These are phyloP conservation scores for Lepiota subincarnata DNA, from an alignment of 768 basidiomycete genomes.

Conservation along the genomic window DNA sequence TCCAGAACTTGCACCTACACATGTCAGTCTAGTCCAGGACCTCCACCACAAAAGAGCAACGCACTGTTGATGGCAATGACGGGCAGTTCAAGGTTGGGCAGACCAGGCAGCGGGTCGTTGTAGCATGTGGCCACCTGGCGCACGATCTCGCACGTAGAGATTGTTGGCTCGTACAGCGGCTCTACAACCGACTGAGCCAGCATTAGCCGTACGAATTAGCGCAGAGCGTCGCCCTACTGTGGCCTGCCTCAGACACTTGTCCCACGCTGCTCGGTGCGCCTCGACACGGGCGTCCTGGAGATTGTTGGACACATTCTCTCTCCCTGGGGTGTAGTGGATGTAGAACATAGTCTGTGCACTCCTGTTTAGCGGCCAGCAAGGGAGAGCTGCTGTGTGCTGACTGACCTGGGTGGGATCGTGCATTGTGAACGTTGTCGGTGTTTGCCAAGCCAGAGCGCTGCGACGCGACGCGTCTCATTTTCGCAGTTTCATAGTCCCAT, in stretches of 20 bases:
- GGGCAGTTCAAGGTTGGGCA: slow-evolving; percentile 61
- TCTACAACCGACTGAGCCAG: slow-evolving; percentile 39
- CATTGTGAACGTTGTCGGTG: background rate
- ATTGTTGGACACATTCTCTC: background rate
- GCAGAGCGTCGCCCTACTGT: slow-evolving; percentile 33
- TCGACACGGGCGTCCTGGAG: slow-evolving; percentile 30
- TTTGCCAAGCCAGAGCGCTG: slow-evolving; percentile 28
- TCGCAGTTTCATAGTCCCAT: slow-evolving; percentile 13
- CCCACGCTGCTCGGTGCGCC: slow-evolving; percentile 57
- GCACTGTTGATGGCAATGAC: slow-evolving; percentile 54
- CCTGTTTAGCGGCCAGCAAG: background rate
- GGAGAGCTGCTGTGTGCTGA: too few relatives aligned
- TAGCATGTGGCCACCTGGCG: slow-evolving; percentile 43
- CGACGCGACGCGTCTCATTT: slow-evolving; percentile 46
- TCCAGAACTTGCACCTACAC: slow-evolving; percentile 24
- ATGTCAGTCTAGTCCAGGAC: background rate
- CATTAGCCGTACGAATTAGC: slow-evolving; percentile 1
- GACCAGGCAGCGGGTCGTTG: slow-evolving; percentile 40
- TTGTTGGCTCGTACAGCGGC: slow-evolving; percentile 45
- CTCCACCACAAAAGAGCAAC: slow-evolving; percentile 15
- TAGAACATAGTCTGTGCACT: slow-evolving; percentile 4
- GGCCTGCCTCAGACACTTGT: slow-evolving; percentile 50
- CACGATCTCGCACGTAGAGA: slow-evolving; percentile 39
- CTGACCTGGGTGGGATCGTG: slow-evolving; percentile 5
- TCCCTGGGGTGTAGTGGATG: slow-evolving; percentile 6